Evolutionary conservation across 345 rosid genomes (phyloP).

Genomic region (Physaria fendleri): DNA sequence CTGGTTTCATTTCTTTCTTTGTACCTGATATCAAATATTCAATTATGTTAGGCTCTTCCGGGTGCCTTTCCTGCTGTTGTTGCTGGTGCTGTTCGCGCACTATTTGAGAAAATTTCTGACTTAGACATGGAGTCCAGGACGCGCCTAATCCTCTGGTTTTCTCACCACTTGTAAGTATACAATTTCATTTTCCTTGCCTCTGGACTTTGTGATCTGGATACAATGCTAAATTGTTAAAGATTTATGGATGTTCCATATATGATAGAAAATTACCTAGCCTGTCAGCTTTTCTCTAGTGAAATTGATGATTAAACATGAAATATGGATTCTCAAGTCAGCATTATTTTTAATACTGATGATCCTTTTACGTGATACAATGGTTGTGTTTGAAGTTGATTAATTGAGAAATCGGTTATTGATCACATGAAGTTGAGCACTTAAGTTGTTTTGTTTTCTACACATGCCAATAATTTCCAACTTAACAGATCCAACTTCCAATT

Average conservation of each 20-base stretch:
- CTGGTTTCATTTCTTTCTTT: constrained; percentile 2
- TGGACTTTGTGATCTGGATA: neutral
- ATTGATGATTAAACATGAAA: neutral
- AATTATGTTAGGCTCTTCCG: constrained; percentile 83
- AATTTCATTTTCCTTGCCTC: neutral
- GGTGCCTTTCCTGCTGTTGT: constrained; percentile 99
- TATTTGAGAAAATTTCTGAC: constrained; percentile 88
- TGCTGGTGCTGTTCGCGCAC: constrained; percentile 96
- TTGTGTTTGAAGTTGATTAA: neutral
- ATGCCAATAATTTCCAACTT: constrained; percentile 16
- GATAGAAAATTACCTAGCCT: neutral
- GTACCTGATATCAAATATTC: constrained; percentile 24
- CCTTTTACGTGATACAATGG: neutral
- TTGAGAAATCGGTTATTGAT: constrained; percentile 1
- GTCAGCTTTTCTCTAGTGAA: neutral
- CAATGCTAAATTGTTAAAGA: neutral
- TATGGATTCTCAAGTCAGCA: neutral
- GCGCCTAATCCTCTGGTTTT: constrained; percentile 94
- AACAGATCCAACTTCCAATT: constrained; percentile 93
- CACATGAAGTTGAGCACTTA: neutral
- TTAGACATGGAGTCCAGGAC: constrained; percentile 94
- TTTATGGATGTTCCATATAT: neutral
- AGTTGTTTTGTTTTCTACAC: neutral
- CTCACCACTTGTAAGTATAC: constrained; percentile 87
- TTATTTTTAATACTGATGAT: neutral